Evolutionary conservation across 306 rosid species (phyloP).

Genomic region (Mucuna pruriens): DNA sequence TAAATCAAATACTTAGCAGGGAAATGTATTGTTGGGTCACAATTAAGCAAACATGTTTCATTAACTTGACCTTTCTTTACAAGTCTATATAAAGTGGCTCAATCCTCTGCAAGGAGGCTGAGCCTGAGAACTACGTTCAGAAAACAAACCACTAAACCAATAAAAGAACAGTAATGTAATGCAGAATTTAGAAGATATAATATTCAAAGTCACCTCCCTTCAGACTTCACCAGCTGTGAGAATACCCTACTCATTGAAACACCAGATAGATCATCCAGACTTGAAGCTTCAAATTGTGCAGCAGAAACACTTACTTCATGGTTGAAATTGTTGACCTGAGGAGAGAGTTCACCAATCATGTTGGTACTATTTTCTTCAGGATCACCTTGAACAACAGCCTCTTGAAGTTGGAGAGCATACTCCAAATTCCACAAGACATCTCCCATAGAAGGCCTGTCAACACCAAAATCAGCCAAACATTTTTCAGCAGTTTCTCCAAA

Average conservation of each 20-base stretch:
- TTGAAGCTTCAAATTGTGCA: slow-evolving; percentile 51
- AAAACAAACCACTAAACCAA: slow-evolving; percentile 31
- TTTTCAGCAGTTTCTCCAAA: slow-evolving; percentile 95
- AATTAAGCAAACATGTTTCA: slow-evolving; percentile 26
- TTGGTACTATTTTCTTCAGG: slow-evolving; percentile 91
- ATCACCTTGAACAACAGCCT: slow-evolving; percentile 72
- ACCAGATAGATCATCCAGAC: slow-evolving; percentile 84
- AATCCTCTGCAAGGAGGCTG: slow-evolving; percentile 27
- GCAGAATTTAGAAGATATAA: slow-evolving; percentile 4
- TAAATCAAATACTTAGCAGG: not conserved
- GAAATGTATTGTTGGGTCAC: slow-evolving; percentile 2
- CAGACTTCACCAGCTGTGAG: slow-evolving; percentile 96
- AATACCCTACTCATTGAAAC: slow-evolving; percentile 95
- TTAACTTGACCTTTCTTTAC: slow-evolving; percentile 30
- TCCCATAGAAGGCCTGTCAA: slow-evolving; percentile 93
- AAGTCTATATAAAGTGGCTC: slow-evolving; percentile 29
- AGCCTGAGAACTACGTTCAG: slow-evolving; percentile 23
- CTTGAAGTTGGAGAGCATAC: slow-evolving; percentile 91
- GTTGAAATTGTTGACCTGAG: slow-evolving; percentile 72
- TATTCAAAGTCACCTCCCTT: slow-evolving; percentile 71
- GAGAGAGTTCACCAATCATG: slow-evolving; percentile 89
- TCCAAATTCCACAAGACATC: slow-evolving; percentile 96
- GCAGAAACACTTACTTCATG: slow-evolving; percentile 53
- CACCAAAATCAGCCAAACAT: slow-evolving; percentile 91
- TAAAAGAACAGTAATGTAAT: slow-evolving; percentile 6